Conservation (phyloP, 768 basidiomycete species). For the Leccinum uliginosum region DNA sequence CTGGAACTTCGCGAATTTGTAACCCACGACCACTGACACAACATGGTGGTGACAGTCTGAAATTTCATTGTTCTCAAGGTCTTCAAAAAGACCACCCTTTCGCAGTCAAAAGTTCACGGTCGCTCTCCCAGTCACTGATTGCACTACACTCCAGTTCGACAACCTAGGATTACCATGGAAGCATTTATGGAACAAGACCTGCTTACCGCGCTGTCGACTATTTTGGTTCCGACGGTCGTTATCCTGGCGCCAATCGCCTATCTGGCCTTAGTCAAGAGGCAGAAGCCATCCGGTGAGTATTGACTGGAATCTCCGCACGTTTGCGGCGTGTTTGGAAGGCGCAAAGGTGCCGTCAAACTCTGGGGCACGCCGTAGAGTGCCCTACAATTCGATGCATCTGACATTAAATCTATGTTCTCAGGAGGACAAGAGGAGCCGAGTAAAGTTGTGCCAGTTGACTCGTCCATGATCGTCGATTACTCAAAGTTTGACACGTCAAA, state of each 20-base stretch:
- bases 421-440: not conserved
- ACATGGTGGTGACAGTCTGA: not conserved
- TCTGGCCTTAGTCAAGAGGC: conserved; percentile 6
- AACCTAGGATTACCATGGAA: not conserved
- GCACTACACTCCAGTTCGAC: not conserved
- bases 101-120: not conserved
- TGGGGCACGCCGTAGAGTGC: not conserved
- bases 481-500: conserved; percentile 29
- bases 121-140: not conserved
- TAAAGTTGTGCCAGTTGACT: not conserved
- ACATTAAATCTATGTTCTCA: conserved; percentile 14
- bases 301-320: not conserved
- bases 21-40: not conserved
- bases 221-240: conserved; percentile 6
- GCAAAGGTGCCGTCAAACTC: not conserved
- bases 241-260: conserved; percentile 17
- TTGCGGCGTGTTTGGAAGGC: conserved; percentile 1
- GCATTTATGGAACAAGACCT: conserved; percentile 1
- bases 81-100: not conserved
- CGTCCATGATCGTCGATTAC: conserved; percentile 4
- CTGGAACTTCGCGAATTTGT: not conserved
- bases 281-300: conserved; percentile 15
- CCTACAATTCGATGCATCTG: conserved; percentile 2
- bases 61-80: not conserved
- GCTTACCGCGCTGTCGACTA: conserved; percentile 6